These are phyloP conservation scores for Tulasnella sp. DNA, from an alignment of 768 basidiomycete species.

Conservation along the genomic window DNA sequence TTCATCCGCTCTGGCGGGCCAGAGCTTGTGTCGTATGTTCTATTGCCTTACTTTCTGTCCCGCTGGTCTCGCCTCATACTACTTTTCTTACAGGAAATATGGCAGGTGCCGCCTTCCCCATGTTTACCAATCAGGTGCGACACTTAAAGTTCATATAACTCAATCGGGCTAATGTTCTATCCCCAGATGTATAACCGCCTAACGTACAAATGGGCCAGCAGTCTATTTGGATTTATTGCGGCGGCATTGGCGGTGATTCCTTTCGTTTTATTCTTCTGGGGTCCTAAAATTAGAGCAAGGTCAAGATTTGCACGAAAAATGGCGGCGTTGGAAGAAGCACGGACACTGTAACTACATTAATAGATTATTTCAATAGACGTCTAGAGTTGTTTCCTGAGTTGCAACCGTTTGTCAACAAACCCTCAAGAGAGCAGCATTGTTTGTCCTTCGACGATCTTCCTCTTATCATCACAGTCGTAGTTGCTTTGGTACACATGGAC, in stretches of 20 bases:
- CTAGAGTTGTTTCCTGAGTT: too few relatives aligned
- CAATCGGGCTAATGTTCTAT: neutral
- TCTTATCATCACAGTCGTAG: too few relatives aligned
- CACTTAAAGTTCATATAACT: neutral
- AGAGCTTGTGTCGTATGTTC: slow-evolving; percentile 43
- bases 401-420: too few relatives aligned
- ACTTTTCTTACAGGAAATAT: slow-evolving; percentile 39
- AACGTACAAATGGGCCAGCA: slow-evolving; percentile 48
- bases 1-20: slow-evolving; percentile 55
- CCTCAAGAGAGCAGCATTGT: too few relatives aligned
- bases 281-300: slow-evolving; percentile 25
- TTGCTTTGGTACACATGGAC: too few relatives aligned
- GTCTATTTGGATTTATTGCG: slow-evolving; percentile 42
- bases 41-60: neutral
- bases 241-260: slow-evolving; percentile 46
- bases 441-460: too few relatives aligned
- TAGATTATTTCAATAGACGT: too few relatives aligned
- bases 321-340: too few relatives aligned
- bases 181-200: slow-evolving; percentile 39
- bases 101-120: slow-evolving; percentile 40
- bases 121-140: slow-evolving; percentile 38
- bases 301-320: neutral
- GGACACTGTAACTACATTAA: too few relatives aligned
- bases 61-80: too few relatives aligned
- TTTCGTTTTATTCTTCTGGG: slow-evolving; percentile 29